These are phyloP conservation scores for Cladophialophora exuberans DNA, from an alignment of 2,329 filamentous ascomycete genomes.

Conservation along the genomic window DNA sequence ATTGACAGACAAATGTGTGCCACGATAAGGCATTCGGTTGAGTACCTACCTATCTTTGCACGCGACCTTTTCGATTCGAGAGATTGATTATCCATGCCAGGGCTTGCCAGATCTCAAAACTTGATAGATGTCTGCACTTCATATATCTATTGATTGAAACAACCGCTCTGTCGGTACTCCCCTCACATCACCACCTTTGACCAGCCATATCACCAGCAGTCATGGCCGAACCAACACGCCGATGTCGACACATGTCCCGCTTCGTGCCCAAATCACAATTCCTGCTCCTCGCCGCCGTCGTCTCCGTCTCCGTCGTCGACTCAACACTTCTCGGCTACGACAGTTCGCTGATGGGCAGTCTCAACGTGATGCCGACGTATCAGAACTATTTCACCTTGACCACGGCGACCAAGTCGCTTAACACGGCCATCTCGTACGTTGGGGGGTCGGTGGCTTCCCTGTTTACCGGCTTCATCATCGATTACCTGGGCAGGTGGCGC, in stretches of 20 bases:
- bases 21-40: neutral
- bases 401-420: slow-evolving; percentile 40
- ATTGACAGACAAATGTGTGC: too few relatives aligned
- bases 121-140: too few relatives aligned
- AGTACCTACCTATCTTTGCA: too few relatives aligned
- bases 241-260: slow-evolving; percentile 13
- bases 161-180: too few relatives aligned
- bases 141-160: too few relatives aligned
- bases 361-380: slow-evolving; percentile 43
- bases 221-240: slow-evolving; percentile 7
- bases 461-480: slow-evolving; percentile 32
- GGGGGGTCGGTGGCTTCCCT: slow-evolving; percentile 33
- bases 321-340: slow-evolving; percentile 39
- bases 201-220: too few relatives aligned
- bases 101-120: too few relatives aligned
- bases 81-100: too few relatives aligned
- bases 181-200: too few relatives aligned
- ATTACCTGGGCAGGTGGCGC: slow-evolving; percentile 35
- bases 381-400: slow-evolving; percentile 39
- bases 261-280: slow-evolving; percentile 8
- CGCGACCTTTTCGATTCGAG: neutral
- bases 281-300: slow-evolving; percentile 20
- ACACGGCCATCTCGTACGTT: slow-evolving; percentile 36
- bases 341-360: slow-evolving; percentile 39
- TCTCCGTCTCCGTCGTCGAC: slow-evolving; percentile 36